phyloP scores from a whole-genome alignment of 192 early-diverging fungal genomes.

The Chytriomyces confervae region DNA sequence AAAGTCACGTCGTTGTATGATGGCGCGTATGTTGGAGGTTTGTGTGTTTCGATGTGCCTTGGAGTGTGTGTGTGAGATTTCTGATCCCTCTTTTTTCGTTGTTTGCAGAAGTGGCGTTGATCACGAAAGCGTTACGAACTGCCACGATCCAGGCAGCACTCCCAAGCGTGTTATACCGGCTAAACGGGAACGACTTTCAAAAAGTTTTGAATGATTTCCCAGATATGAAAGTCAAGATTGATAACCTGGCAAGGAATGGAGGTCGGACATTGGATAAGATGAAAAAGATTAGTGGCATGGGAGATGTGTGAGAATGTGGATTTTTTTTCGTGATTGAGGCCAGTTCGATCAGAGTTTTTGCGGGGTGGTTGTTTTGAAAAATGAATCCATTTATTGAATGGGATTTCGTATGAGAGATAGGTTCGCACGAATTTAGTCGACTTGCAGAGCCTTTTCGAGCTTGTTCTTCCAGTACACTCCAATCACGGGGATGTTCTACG shows the following conservation, averaged over 20 bases:
- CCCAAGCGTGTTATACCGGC: conserved; percentile 21
- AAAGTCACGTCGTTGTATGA: conserved; percentile 32
- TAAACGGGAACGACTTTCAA: conserved; percentile 14
- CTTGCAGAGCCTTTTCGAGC: conserved; percentile 41
- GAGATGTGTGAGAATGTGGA: too few relatives aligned
- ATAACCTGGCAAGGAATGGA: background rate
- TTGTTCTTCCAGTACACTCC: conserved; percentile 55
- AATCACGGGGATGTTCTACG: conserved; percentile 49
- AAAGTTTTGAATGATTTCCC: conserved; percentile 33
- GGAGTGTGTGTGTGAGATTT: too few relatives aligned
- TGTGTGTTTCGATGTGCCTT: background rate
- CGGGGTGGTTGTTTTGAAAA: too few relatives aligned
- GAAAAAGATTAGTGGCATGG: background rate
- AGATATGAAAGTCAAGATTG: conserved; percentile 23
- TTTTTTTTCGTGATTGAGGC: too few relatives aligned
- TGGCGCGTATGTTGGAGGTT: conserved; percentile 42
- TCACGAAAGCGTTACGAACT: conserved; percentile 33
- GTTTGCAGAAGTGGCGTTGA: conserved; percentile 22
- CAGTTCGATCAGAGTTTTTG: too few relatives aligned
- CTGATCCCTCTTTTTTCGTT: too few relatives aligned
- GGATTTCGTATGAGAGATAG: too few relatives aligned
- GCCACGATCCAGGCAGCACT: conserved; percentile 35
- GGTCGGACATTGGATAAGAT: background rate
- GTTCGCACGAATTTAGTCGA: conserved; percentile 21
- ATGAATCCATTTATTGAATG: too few relatives aligned